Percentiles rank a stretch among this genome's conserved stretches.
These are phyloP conservation scores for Cladosporium sp. DNA, from an alignment of 2,329 filamentous ascomycete genomes.

Conservation along the genomic window DNA sequence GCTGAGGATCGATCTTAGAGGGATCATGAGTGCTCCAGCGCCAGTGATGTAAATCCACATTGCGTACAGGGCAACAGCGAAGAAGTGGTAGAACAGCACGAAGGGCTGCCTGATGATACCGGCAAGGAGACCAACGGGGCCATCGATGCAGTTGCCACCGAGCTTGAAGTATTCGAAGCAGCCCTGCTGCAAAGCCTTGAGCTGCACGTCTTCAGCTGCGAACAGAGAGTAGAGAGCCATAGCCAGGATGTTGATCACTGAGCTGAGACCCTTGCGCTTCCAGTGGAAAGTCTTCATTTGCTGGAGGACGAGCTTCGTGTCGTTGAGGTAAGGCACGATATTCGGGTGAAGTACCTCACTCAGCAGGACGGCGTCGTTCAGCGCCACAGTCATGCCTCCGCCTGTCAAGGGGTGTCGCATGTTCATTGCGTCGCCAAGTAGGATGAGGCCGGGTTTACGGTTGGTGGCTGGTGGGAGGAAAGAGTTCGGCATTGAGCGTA, in stretches of 20 bases:
- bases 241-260: conserved; percentile 96
- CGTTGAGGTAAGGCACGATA: conserved; percentile 67
- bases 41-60: conserved; percentile 69
- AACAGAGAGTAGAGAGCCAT: conserved; percentile 91
- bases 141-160: conserved; percentile 70
- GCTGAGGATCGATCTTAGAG: conserved; percentile 43
- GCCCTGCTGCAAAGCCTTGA: conserved; percentile 79
- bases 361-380: conserved; percentile 86
- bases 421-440: conserved; percentile 94
- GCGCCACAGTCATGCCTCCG: conserved; percentile 95
- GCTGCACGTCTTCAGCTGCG: conserved; percentile 75
- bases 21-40: conserved; percentile 45
- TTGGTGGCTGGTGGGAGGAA: conserved; percentile 83
- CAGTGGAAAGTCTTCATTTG: conserved; percentile 82
- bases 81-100: conserved; percentile 89
- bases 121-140: conserved; percentile 77
- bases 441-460: conserved; percentile 69
- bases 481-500: conserved; percentile 94
- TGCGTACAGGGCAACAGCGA: conserved; percentile 83
- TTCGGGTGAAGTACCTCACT: conserved; percentile 71
- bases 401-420: conserved; percentile 99
- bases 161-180: conserved; percentile 91
- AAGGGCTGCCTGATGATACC: conserved; percentile 77
- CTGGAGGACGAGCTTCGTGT: conserved; percentile 65
- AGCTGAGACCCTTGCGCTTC: conserved; percentile 76